phyloP scores from a whole-genome alignment of 2,329 filamentous ascomycete genomes.

The Calonectria hawksworthii region DNA sequence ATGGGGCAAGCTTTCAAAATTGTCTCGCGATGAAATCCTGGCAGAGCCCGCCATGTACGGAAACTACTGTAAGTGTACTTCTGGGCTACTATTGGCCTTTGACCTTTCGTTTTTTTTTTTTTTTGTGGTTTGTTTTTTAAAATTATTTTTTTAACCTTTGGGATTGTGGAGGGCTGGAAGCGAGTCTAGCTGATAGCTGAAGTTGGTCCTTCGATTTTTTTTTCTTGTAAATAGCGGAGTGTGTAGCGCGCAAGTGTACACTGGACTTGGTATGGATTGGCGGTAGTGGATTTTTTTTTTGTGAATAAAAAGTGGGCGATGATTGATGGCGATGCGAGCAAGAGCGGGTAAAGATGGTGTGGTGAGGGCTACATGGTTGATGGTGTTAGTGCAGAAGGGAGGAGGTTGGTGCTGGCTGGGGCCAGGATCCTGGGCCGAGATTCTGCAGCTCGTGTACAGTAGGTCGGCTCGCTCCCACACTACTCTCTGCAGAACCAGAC shows the following conservation, averaged over 20 bases:
- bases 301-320: slow-evolving; percentile 12
- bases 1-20: slow-evolving; percentile 5
- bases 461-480: background rate
- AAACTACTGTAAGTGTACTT: slow-evolving; percentile 14
- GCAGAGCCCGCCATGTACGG: background rate
- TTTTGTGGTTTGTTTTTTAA: background rate
- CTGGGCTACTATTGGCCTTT: background rate
- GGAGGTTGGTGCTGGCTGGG: slow-evolving; percentile 8
- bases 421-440: slow-evolving; percentile 8
- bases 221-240: background rate
- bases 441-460: slow-evolving; percentile 2
- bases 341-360: slow-evolving; percentile 17
- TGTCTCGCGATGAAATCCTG: background rate
- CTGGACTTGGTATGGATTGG: slow-evolving; percentile 13
- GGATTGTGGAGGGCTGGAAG: background rate
- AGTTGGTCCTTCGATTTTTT: background rate
- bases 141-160: background rate
- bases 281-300: background rate
- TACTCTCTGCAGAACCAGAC: background rate
- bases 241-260: background rate
- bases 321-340: background rate
- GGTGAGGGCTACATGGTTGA: slow-evolving; percentile 14
- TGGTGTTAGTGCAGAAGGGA: slow-evolving; percentile 2
- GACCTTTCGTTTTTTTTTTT: background rate
- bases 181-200: background rate